These are phyloP conservation scores for Puccinellia tenuiflora DNA, from an alignment of 176 grass and related monocot genomes.

Conservation along the genomic window DNA sequence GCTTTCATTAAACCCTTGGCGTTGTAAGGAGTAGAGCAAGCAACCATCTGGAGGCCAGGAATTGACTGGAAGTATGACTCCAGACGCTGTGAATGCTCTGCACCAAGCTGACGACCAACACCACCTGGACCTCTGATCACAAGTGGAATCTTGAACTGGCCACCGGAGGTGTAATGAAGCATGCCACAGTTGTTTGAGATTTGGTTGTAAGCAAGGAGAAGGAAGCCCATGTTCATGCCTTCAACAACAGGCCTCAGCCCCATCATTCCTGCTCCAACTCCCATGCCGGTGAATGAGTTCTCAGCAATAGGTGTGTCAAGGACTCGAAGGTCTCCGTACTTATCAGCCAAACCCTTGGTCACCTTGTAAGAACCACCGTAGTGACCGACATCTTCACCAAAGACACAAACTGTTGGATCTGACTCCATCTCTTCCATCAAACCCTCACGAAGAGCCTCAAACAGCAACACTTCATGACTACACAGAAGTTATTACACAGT, in stretches of 20 bases:
- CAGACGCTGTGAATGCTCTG: conserved; percentile 82
- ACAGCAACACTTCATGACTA: conserved; percentile 74
- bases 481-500: conserved; percentile 1
- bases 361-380: conserved; percentile 94
- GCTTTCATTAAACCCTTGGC: conserved; percentile 96
- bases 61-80: conserved; percentile 97
- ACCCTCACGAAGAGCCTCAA: conserved; percentile 83
- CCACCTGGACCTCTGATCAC: conserved; percentile 88
- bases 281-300: conserved; percentile 92
- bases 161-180: conserved; percentile 97
- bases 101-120: conserved; percentile 80
- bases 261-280: conserved; percentile 80
- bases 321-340: conserved; percentile 83
- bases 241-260: conserved; percentile 73
- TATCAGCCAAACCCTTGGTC: conserved; percentile 71
- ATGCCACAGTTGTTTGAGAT: conserved; percentile 96
- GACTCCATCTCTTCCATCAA: conserved; percentile 86
- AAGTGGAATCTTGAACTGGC: conserved; percentile 86
- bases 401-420: conserved; percentile 74
- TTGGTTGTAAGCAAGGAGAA: conserved; percentile 89
- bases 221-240: conserved; percentile 97
- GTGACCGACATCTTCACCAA: conserved; percentile 84
- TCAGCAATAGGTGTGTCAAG: conserved; percentile 87
- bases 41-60: conserved; percentile 90
- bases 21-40: conserved; percentile 92